A percentile compares a stretch with the other conserved stretches of the same genome.
Conservation (phyloP, 2,329 filamentous ascomycete genomes). For the Paraconiothyrium sp. region DNA sequence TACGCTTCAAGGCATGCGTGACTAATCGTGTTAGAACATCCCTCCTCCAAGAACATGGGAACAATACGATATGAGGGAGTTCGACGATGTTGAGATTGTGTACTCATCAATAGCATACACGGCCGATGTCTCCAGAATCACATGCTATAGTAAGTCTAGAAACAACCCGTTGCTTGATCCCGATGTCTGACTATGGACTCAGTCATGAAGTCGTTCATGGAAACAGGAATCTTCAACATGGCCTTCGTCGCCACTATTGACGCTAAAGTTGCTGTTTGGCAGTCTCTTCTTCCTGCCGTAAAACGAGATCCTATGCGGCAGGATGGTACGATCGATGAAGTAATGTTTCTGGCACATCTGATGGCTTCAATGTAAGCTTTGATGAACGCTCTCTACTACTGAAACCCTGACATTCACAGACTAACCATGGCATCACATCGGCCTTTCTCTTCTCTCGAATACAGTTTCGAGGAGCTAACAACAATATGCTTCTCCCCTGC, state of each 20-base stretch:
- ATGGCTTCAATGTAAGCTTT: conserved; percentile 62
- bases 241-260: conserved; percentile 74
- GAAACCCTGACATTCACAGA: conserved; percentile 23
- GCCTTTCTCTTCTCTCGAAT: conserved; percentile 47
- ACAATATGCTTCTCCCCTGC: conserved; percentile 70
- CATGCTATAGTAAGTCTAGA: conserved; percentile 63
- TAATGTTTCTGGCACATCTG: conserved; percentile 91
- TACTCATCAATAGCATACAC: conserved; percentile 88
- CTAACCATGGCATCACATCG: conserved; percentile 52
- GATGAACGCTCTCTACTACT: not conserved
- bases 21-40: conserved; percentile 33
- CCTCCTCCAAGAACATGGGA: conserved; percentile 62
- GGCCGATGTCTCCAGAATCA: conserved; percentile 77
- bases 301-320: conserved; percentile 75
- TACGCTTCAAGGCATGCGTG: not conserved
- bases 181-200: not conserved
- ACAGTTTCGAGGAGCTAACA: conserved; percentile 39
- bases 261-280: conserved; percentile 75
- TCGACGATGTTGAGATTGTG: conserved; percentile 72
- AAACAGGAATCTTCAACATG: conserved; percentile 33
- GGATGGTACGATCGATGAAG: conserved; percentile 78
- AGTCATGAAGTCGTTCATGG: conserved; percentile 60
- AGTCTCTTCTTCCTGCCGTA: conserved; percentile 75
- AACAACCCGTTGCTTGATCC: not conserved
- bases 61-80: conserved; percentile 78